Conservation (phyloP, 164 flowering plant genomes). For the Aristolochia contorta region DNA sequence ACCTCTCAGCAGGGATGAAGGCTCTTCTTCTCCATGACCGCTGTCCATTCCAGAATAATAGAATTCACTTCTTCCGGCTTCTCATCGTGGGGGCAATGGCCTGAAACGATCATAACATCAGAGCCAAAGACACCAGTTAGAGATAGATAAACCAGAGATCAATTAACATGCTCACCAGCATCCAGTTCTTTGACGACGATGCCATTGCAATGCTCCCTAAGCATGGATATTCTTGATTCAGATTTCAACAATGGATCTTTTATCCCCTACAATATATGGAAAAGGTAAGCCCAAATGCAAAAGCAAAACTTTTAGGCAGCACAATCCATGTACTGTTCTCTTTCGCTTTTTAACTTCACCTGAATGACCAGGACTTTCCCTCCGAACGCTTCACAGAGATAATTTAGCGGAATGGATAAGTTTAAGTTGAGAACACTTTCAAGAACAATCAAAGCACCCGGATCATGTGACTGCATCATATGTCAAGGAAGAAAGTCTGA, state of each 20-base stretch:
- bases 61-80: conserved; percentile 61
- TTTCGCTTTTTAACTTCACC: conserved; percentile 26
- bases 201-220: conserved; percentile 48
- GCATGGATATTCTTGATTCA: conserved; percentile 35
- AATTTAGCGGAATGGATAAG: conserved; percentile 68
- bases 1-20: neutral
- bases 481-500: conserved; percentile 30
- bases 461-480: conserved; percentile 56
- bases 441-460: conserved; percentile 53
- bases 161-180: conserved; percentile 39
- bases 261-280: conserved; percentile 44
- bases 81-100: conserved; percentile 95
- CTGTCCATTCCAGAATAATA: conserved; percentile 51
- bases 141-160: neutral
- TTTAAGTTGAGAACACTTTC: conserved; percentile 72
- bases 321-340: neutral
- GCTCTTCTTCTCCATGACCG: conserved; percentile 8
- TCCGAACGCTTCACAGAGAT: conserved; percentile 48
- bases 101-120: conserved; percentile 21
- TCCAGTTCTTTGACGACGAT: conserved; percentile 43
- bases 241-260: conserved; percentile 77
- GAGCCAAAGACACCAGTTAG: neutral
- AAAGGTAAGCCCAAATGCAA: neutral
- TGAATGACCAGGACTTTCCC: conserved; percentile 58
- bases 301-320: neutral